Conservation (phyloP, 176 grass and related monocot species). For the Bothriochloa decipiens region DNA sequence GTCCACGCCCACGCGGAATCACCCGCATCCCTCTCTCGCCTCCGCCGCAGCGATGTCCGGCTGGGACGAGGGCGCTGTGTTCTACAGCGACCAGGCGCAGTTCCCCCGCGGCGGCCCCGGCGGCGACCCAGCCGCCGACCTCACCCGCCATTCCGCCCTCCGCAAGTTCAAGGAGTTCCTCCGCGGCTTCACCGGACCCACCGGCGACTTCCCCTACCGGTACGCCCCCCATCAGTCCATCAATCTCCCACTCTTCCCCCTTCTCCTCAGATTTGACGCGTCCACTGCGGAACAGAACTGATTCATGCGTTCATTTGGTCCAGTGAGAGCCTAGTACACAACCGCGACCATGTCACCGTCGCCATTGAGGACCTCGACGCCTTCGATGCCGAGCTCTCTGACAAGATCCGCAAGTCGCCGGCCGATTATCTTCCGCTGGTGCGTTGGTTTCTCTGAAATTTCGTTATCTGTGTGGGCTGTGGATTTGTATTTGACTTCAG, state of each 20-base stretch:
- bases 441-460: background rate
- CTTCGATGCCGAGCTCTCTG: constrained; percentile 85
- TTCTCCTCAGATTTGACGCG: constrained; percentile 7
- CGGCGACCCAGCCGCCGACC: constrained; percentile 70
- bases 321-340: constrained; percentile 93
- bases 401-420: constrained; percentile 90
- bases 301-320: constrained; percentile 5
- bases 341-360: constrained; percentile 78
- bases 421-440: constrained; percentile 88
- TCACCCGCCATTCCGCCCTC: constrained; percentile 80
- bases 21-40: background rate
- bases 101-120: constrained; percentile 69
- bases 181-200: constrained; percentile 73
- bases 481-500: background rate
- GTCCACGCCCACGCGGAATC: background rate
- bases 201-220: constrained; percentile 97
- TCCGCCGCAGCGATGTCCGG: constrained; percentile 67
- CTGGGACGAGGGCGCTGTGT: constrained; percentile 98
- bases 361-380: constrained; percentile 93
- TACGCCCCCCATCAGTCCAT: background rate
- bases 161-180: constrained; percentile 99
- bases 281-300: background rate
- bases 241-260: too few species aligned
- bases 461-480: background rate
- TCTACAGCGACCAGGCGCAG: constrained; percentile 98